phyloP scores from a whole-genome alignment of 345 rosid genomes.

The Raphanus raphanistrum region DNA sequence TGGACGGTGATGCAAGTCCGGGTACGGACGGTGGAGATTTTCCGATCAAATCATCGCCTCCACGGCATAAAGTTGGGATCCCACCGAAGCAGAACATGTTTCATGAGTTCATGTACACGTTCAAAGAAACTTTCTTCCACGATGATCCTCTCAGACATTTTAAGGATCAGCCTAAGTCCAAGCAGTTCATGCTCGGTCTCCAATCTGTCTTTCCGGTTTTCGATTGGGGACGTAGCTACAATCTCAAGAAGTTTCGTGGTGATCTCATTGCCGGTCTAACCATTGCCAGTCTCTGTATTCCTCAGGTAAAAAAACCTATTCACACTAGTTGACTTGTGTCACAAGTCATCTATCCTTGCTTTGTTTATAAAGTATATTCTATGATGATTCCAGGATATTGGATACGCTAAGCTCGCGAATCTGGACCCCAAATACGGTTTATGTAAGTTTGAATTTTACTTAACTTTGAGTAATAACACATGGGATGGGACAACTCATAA shows the following conservation, averaged over 20 bases:
- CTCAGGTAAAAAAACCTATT: conserved; percentile 57
- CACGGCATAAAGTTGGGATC: conserved; percentile 67
- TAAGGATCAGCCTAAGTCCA: conserved; percentile 69
- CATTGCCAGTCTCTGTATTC: conserved; percentile 98
- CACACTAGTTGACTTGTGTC: conserved; percentile 12
- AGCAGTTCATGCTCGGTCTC: conserved; percentile 59
- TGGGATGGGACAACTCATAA: background rate
- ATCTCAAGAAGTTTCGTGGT: conserved; percentile 61
- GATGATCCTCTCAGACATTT: conserved; percentile 85
- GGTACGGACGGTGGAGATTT: conserved; percentile 42
- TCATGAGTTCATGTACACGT: conserved; percentile 51
- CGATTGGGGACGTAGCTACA: conserved; percentile 73
- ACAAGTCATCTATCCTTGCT: conserved; percentile 8
- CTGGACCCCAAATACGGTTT: conserved; percentile 80
- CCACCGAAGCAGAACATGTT: conserved; percentile 80
- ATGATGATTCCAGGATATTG: conserved; percentile 68
- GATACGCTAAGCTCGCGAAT: conserved; percentile 82
- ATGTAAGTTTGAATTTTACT: conserved; percentile 53
- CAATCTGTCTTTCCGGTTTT: conserved; percentile 83
- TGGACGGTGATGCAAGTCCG: conserved; percentile 36
- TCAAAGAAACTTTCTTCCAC: conserved; percentile 80
- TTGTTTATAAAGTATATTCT: conserved; percentile 6
- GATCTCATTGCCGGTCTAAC: conserved; percentile 89
- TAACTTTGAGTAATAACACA: background rate
- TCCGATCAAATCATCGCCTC: conserved; percentile 39